Conservation (phyloP, 129 eudicot species). For the Ambrosia trifida region DNA sequence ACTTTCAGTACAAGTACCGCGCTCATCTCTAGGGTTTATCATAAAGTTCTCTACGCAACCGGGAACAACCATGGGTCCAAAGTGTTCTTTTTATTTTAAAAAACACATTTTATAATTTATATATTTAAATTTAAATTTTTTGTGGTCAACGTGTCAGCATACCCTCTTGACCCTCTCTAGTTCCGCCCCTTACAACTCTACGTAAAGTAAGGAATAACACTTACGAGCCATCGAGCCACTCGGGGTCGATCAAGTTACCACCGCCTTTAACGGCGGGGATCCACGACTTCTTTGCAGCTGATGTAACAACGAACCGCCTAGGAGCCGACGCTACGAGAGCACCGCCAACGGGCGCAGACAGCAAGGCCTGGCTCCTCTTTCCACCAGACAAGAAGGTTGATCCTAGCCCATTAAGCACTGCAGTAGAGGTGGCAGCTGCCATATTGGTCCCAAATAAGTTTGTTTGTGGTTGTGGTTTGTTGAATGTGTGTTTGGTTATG, state of each 20-base stretch:
- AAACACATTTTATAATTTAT: no score
- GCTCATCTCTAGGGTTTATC: no score
- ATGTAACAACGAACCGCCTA: conserved; percentile 51
- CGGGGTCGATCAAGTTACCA: conserved; percentile 80
- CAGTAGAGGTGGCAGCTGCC: conserved; percentile 67
- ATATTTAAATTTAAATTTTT: no score
- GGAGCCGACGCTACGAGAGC: conserved; percentile 40
- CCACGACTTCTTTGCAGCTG: conserved; percentile 93
- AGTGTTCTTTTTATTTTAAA: no score
- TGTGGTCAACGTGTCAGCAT: no score
- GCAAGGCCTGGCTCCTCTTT: conserved; percentile 49
- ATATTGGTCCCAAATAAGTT: conserved; percentile 11
- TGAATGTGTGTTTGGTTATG: conserved; percentile 2
- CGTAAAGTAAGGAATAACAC: conserved; percentile 17
- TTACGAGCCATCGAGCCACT: conserved; percentile 99
- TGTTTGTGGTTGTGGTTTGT: neutral
- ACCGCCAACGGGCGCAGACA: conserved; percentile 41
- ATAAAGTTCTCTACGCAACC: no score
- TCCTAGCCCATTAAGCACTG: conserved; percentile 74
- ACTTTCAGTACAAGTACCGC: no score
- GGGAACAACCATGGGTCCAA: no score
- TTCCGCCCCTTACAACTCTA: neutral
- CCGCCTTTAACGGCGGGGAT: conserved; percentile 90
- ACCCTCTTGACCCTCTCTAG: no score
- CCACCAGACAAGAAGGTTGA: conserved; percentile 77